Base-by-base conservation (phyloP, 768 basidiomycete genomes). In the Rhizopogon vesiculosus region DNA sequence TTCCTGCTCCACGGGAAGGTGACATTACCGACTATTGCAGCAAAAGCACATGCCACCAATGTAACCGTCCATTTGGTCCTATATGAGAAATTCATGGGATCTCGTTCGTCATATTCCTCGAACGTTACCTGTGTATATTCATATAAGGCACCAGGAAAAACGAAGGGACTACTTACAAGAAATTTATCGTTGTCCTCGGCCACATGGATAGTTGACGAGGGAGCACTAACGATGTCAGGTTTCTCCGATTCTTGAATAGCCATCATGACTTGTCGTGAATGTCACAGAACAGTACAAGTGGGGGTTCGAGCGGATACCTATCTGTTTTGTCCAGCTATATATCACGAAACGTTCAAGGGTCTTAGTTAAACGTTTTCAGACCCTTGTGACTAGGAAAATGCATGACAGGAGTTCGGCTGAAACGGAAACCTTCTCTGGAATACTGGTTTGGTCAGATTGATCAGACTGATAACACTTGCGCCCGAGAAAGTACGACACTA, bases 11-110 rank as follows among this genome's bases (percentile, higher is more conserved):
- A 7, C 35, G 15, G 29, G 45, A 45, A 49, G 8, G 10, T 41
- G 28, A 18, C 3, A 44, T 45, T 54, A 56, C 66, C 56, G 9
- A 60, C 45, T 18, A 64, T 42, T 22, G 33, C 57, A n/a, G 68
- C 62, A 42, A 62, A 59, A 28, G 53, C 61, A 54, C 60, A 64
- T 8, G 61, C 62, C 29, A 56, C 56, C 12, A 62, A 22, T 12
- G 68, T 66, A 29, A 66, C 60, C 15, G 55, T 53, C 68, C 76
- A 77, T 67, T 76, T 78, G 56, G 62, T 66, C 2, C 56, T 51
- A 7, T 55, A 61, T 22, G 67, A 61, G 53, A 70, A 73, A 51
- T 68, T 69, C 40, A 64, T 42, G 29, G 74, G 74, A 59, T 76
- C 71, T 40, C 71, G 62, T 19, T 35, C n/a, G 57, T 76, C 74